A percentile compares a stretch with the other conserved stretches of the same genome.
phyloP scores from a whole-genome alignment of 495 filamentous ascomycete species.

The Penicillium cinerascens region DNA sequence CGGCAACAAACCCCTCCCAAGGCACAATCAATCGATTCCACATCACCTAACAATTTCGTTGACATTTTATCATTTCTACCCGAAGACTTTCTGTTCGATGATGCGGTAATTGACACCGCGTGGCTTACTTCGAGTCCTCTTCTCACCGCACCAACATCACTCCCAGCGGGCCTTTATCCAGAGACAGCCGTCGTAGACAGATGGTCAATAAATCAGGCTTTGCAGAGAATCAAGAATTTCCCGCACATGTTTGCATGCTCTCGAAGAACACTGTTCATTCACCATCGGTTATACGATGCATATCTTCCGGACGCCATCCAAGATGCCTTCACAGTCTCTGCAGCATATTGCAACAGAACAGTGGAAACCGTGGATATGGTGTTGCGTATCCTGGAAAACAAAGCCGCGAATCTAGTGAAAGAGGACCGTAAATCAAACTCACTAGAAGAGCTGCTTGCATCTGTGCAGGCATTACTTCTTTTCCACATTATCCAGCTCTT shows the following conservation, averaged over 20 bases:
- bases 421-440: background rate
- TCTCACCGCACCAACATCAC: background rate
- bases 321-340: conserved; percentile 11
- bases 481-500: conserved; percentile 53
- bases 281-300: conserved; percentile 8
- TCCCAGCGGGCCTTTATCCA: background rate
- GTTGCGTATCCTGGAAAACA: conserved; percentile 8
- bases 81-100: background rate
- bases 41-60: background rate
- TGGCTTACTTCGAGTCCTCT: conserved; percentile 1
- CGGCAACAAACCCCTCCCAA: background rate
- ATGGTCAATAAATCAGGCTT: conserved; percentile 4
- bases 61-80: background rate
- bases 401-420: background rate
- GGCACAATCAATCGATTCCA: background rate
- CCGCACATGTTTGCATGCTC: conserved; percentile 4
- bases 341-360: conserved; percentile 12
- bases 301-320: conserved; percentile 12
- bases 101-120: background rate
- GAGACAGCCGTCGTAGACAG: conserved; percentile 3
- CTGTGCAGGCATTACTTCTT: conserved; percentile 45
- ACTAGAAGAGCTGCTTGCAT: conserved; percentile 32
- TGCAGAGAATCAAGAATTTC: conserved; percentile 2
- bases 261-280: conserved; percentile 13
- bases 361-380: conserved; percentile 9